Conservation (phyloP, 345 rosid species). For the Clarkia xantiana region DNA sequence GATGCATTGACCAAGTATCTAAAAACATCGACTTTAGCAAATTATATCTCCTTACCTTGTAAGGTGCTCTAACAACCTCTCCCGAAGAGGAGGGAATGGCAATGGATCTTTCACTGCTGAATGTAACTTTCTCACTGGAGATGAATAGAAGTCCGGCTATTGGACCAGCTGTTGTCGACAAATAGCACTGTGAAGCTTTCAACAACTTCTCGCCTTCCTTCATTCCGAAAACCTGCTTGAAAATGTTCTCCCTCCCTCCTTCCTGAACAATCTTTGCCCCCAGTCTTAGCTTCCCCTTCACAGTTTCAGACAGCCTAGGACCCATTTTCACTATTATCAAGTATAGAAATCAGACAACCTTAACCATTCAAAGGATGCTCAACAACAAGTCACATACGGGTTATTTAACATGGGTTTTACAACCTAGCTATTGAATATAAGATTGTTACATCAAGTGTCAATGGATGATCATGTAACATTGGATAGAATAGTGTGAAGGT, state of each 20-base stretch:
- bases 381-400: background rate
- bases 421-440: too few species aligned
- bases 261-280: conserved; percentile 26
- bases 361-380: too few species aligned
- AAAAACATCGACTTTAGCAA: too few species aligned
- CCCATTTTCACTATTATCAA: conserved; percentile 24
- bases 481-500: too few species aligned
- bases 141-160: conserved; percentile 31
- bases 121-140: conserved; percentile 21
- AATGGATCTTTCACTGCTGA: conserved; percentile 21
- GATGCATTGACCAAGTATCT: too few species aligned
- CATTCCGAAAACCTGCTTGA: conserved; percentile 23
- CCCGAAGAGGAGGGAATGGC: conserved; percentile 11
- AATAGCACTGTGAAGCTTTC: conserved; percentile 37
- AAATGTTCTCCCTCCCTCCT: conserved; percentile 29
- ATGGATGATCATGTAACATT: too few species aligned
- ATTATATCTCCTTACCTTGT: conserved; percentile 23
- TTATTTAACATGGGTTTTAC: too few species aligned
- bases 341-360: too few species aligned
- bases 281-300: conserved; percentile 28
- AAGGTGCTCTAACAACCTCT: conserved; percentile 8
- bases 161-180: conserved; percentile 30
- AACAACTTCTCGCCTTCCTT: conserved; percentile 24
- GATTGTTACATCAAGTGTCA: too few species aligned
- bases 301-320: conserved; percentile 18